These are phyloP conservation scores for Yarrowia hollandica DNA, from an alignment of 805 yeast genomes.

Conservation along the genomic window DNA sequence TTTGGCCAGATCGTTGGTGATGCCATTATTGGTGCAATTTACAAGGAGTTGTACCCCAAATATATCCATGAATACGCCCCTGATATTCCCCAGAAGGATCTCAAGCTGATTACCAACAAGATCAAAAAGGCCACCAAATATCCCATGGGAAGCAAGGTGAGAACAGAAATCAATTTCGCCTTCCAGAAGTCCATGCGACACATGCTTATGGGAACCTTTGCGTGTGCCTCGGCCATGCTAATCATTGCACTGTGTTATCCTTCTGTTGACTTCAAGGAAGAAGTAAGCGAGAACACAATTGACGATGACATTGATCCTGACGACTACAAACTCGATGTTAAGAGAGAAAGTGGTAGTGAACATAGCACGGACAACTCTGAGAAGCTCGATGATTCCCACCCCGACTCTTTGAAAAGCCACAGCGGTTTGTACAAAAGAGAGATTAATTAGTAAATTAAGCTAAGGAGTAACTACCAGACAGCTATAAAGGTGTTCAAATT, in stretches of 20 bases:
- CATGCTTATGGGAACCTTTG: slow-evolving; percentile 16
- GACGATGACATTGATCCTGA: slow-evolving; percentile 5
- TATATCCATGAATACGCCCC: slow-evolving; percentile 6
- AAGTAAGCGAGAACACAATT: neutral
- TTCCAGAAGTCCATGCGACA: slow-evolving; percentile 9
- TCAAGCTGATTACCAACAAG: neutral
- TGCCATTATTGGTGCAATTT: neutral
- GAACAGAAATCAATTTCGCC: neutral
- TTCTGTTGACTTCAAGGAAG: neutral
- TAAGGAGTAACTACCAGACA: too few relatives aligned
- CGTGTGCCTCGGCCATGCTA: neutral
- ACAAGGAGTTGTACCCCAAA: neutral
- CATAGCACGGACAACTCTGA: neutral
- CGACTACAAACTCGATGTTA: neutral
- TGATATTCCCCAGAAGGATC: slow-evolving; percentile 2
- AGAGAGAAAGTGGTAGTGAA: neutral
- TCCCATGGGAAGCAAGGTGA: slow-evolving; percentile 3
- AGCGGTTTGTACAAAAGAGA: too few relatives aligned
- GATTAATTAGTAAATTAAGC: too few relatives aligned
- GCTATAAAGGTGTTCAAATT: too few relatives aligned
- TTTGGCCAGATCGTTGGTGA: slow-evolving; percentile 14
- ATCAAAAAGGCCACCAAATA: slow-evolving; percentile 21
- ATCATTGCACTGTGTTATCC: neutral
- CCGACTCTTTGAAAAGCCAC: too few relatives aligned
- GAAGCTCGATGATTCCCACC: neutral